Conservation (phyloP, 371 early-diverging fungal genomes). For the Phascolomyces articulosus region DNA sequence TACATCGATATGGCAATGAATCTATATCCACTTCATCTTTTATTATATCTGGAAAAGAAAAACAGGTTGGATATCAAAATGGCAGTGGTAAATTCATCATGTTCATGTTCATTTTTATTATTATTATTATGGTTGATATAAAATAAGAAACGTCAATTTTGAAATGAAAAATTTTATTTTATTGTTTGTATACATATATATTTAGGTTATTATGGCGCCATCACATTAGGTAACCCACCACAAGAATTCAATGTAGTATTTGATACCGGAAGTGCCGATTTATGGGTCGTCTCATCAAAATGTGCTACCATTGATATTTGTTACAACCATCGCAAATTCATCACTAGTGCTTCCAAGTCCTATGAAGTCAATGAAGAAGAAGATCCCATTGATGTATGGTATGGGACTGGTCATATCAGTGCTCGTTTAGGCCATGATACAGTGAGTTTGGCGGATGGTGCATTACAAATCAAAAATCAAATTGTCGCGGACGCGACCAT, state of each 20-base stretch:
- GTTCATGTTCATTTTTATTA: background rate
- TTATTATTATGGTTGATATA: background rate
- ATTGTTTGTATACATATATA: no score
- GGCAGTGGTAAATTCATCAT: conserved; percentile 36
- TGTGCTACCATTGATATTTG: conserved; percentile 77
- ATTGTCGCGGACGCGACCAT: conserved; percentile 58
- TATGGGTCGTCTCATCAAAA: conserved; percentile 91
- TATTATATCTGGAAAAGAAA: conserved; percentile 35
- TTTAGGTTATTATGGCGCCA: conserved; percentile 64
- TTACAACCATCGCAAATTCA: conserved; percentile 23
- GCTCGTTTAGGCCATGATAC: conserved; percentile 56
- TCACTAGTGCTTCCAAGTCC: conserved; percentile 11
- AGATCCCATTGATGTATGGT: conserved; percentile 53
- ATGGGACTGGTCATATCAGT: conserved; percentile 67
- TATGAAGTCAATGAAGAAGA: conserved; percentile 10
- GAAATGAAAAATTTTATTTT: background rate
- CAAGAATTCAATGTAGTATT: conserved; percentile 71
- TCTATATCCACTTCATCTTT: conserved; percentile 3
- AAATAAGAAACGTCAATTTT: background rate
- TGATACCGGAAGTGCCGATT: conserved; percentile 78
- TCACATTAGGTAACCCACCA: conserved; percentile 69
- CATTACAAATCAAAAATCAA: conserved; percentile 44
- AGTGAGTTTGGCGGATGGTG: conserved; percentile 39
- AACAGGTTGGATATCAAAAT: conserved; percentile 39
- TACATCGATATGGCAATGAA: conserved; percentile 2